phyloP scores from a whole-genome alignment of 768 basidiomycete species.

The Boletus insuetus region DNA sequence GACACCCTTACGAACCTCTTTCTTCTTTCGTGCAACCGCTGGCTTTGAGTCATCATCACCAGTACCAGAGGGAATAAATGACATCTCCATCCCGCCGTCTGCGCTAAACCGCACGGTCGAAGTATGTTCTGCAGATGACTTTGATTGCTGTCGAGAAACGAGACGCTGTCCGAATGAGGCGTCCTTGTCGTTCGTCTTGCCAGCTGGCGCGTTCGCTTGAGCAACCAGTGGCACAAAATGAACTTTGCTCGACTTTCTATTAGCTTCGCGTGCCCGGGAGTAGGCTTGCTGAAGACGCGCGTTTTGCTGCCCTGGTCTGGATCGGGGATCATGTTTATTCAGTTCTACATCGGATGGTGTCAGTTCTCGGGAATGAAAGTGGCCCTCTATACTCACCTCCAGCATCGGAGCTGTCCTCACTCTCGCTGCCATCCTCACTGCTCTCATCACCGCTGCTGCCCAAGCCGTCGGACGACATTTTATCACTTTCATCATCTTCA shows the following conservation, averaged over 20 bases:
- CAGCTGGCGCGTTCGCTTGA: constrained; percentile 27
- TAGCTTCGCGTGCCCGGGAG: constrained; percentile 39
- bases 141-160: constrained; percentile 20
- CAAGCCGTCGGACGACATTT: constrained; percentile 56
- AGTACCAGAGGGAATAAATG: constrained; percentile 63
- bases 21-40: constrained; percentile 30
- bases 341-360: constrained; percentile 38
- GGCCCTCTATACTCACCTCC: constrained; percentile 41
- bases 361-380: constrained; percentile 13
- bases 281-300: constrained; percentile 46
- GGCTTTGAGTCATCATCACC: constrained; percentile 10
- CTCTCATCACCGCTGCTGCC: constrained; percentile 41
- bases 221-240: constrained; percentile 68
- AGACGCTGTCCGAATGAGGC: constrained; percentile 75
- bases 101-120: constrained; percentile 26
- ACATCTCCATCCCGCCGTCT: constrained; percentile 80
- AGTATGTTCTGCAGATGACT: constrained; percentile 11
- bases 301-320: constrained; percentile 49
- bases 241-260: constrained; percentile 47
- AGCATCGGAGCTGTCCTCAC: constrained; percentile 54
- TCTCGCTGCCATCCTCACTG: constrained; percentile 43
- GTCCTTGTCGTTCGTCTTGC: constrained; percentile 41
- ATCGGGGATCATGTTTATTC: constrained; percentile 55
- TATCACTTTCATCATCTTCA: constrained; percentile 86
- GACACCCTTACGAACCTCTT: constrained; percentile 52